A percentile compares a stretch with the other conserved stretches of the same genome.
These are phyloP conservation scores for Helianthus tuberosus DNA, from an alignment of 129 eudicot genomes.

Conservation along the genomic window DNA sequence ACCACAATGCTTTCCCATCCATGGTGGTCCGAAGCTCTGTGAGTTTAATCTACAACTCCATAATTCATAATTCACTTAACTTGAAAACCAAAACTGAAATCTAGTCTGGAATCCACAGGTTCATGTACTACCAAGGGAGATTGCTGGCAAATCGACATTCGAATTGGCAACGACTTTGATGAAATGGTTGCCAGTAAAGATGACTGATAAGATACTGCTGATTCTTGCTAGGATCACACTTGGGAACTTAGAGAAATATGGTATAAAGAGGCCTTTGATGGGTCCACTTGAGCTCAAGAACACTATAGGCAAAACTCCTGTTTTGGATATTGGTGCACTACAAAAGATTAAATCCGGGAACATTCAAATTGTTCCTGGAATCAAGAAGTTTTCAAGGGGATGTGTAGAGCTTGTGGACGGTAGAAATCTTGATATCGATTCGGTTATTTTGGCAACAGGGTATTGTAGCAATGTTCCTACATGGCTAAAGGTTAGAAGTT, in stretches of 20 bases:
- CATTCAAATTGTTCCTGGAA: constrained; percentile 74
- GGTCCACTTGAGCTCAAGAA: constrained; percentile 86
- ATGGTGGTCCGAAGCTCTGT: constrained; percentile 97
- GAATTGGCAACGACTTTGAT: constrained; percentile 56
- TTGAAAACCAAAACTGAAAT: background rate
- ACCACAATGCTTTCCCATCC: constrained; percentile 69
- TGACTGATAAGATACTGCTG: constrained; percentile 62
- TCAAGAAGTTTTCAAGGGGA: constrained; percentile 65
- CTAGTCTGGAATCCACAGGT: constrained; percentile 48
- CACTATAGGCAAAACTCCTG: constrained; percentile 80
- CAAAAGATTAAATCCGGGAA: constrained; percentile 64
- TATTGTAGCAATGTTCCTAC: constrained; percentile 96
- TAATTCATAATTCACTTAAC: background rate
- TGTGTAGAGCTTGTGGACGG: constrained; percentile 70
- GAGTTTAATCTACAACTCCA: constrained; percentile 24
- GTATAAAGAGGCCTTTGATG: constrained; percentile 70
- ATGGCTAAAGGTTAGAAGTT: constrained; percentile 78
- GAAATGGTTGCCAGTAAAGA: constrained; percentile 71
- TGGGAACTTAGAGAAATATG: constrained; percentile 72
- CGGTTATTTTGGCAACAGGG: constrained; percentile 88
- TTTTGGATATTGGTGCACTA: constrained; percentile 72
- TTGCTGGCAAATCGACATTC: constrained; percentile 76
- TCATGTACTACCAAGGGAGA: constrained; percentile 87
- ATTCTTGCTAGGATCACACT: constrained; percentile 47
- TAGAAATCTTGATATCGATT: constrained; percentile 59